phyloP scores from a whole-genome alignment of 805 yeast species.

The Candida germanica region DNA sequence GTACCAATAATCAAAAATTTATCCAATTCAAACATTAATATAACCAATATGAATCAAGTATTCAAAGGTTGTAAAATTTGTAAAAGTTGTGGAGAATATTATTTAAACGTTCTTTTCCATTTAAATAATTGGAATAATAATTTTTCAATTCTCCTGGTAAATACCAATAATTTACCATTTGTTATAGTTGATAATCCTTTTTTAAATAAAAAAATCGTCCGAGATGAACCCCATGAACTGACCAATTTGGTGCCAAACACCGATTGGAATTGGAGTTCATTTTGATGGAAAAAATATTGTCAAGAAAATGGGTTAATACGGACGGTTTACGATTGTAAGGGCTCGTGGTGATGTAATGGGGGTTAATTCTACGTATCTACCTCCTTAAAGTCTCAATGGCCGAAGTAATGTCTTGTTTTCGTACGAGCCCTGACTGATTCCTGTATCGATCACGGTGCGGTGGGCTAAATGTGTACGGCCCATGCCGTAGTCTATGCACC shows the following conservation, averaged over 20 bases:
- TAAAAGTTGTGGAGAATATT: slow-evolving; percentile 29
- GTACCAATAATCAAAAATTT: slow-evolving; percentile 32
- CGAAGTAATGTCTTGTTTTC: too few species aligned
- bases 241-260: slow-evolving; percentile 18
- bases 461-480: too few species aligned
- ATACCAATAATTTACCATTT: slow-evolving; percentile 12
- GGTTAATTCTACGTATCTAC: too few species aligned
- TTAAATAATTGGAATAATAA: slow-evolving; percentile 6
- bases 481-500: too few species aligned
- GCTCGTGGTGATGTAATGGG: too few species aligned
- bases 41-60: slow-evolving; percentile 5
- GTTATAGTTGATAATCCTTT: slow-evolving; percentile 33
- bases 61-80: slow-evolving; percentile 30
- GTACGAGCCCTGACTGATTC: too few species aligned
- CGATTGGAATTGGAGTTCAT: slow-evolving; percentile 56
- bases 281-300: too few species aligned
- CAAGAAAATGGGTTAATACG: too few species aligned
- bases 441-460: too few species aligned
- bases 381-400: too few species aligned
- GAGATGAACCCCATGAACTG: slow-evolving; percentile 8
- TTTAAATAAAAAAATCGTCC: slow-evolving; percentile 8
- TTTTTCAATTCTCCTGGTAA: background rate
- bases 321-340: too few species aligned
- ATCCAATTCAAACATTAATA: slow-evolving; percentile 1
- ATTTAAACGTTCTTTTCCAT: slow-evolving; percentile 15